Evolutionary conservation across 768 basidiomycete species (phyloP).

Genomic region (Infundibulicybe gibba): DNA sequence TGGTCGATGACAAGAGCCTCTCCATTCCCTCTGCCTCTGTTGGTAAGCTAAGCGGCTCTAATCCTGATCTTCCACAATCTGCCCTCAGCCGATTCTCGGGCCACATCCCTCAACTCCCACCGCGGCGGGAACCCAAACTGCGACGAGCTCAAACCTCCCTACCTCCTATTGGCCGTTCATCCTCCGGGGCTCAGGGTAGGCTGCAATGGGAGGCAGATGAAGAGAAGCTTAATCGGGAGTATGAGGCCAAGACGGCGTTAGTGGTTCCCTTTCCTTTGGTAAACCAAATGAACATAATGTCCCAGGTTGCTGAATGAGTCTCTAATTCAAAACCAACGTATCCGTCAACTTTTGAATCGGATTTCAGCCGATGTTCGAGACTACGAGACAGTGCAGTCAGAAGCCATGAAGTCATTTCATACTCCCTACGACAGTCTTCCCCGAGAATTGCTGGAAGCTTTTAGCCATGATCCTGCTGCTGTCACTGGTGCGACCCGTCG

Average conservation of each 20-base stretch:
- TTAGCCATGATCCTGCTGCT: constrained; percentile 75
- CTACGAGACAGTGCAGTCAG: constrained; percentile 58
- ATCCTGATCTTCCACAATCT: neutral
- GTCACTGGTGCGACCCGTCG: constrained; percentile 64
- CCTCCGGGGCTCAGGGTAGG: constrained; percentile 22
- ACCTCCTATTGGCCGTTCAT: constrained; percentile 18
- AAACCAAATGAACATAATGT: neutral
- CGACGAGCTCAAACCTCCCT: constrained; percentile 21
- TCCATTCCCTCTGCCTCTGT: too few species aligned
- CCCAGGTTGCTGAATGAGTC: constrained; percentile 59
- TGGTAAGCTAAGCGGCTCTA: too few species aligned
- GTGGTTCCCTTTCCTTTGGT: constrained; percentile 13
- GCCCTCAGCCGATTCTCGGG: neutral
- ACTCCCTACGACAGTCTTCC: constrained; percentile 49
- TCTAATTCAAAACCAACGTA: constrained; percentile 58
- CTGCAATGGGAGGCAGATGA: constrained; percentile 41
- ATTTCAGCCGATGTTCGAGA: constrained; percentile 61
- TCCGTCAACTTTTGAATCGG: constrained; percentile 66
- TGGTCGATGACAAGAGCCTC: too few species aligned
- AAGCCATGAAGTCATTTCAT: constrained; percentile 44
- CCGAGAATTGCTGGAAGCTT: constrained; percentile 66
- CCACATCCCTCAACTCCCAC: neutral
- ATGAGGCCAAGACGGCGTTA: constrained; percentile 55
- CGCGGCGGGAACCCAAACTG: neutral
- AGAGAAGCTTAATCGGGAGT: constrained; percentile 46